Base-by-base conservation (phyloP, 306 rosid genomes). In the Dryas drummondii region DNA sequence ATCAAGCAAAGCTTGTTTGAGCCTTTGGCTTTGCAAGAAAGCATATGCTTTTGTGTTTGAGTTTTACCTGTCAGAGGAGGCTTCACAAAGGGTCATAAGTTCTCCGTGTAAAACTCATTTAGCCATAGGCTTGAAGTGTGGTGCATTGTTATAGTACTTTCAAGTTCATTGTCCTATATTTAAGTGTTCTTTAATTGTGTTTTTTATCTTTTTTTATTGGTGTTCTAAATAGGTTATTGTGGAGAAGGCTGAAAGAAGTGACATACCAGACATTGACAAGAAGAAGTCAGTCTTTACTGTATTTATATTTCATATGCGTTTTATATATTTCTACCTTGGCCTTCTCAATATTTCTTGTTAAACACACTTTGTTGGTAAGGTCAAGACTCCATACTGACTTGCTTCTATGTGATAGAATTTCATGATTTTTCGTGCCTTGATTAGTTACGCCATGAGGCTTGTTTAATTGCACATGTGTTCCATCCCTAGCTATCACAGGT, bases 241-340 rank as follows among this genome's bases (percentile, higher is more conserved):
- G 80, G 97, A 92, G 87, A 89, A 85, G 82, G 97, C 96, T 45
- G 93, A 89, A 80, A 87, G 86, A 76, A 92, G 86, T 73, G 93
- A 89, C 75, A 86, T 92, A 76, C 94, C 96, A 67, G 97, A 92
- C 81, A 92, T 92, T 79, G 97, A 92, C 76, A 92, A 92, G 90
- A 92, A 92, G 82, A 92, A 92, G 97, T 92, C 26, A 73, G 91
- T 83, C 68, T 41, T n/a, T 32, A 62, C 49, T 32, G 51, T 57
- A 32, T 75, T 66, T 70, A 4, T 41, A 11, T 72, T 76, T 27
- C 40, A 56, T 37, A 14, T 69, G 37, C 19, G 13, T 58, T 46
- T 58, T 32, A 40, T 2, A 9, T 26, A 19, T 55, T 48, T 76
- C 26, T 58, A 55, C 6, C 3, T n/a, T 50, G 51, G 73, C 2